Base-by-base conservation (phyloP, 1,284 basidiomycete genomes). In the Cutaneotrichosporon sp. region DNA sequence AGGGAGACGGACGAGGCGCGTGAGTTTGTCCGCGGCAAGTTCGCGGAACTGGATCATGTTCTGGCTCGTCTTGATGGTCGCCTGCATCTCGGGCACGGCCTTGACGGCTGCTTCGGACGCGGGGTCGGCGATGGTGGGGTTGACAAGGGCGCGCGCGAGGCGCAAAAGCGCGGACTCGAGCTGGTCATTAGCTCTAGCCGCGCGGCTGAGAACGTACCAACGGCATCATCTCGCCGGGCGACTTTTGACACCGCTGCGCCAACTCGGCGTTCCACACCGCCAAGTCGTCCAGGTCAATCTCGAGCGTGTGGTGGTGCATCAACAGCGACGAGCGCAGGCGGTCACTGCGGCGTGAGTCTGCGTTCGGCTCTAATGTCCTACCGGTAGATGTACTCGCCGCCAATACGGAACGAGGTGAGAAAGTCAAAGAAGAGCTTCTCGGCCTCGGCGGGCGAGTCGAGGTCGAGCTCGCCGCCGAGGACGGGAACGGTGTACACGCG, bases 1-100 rank as follows among this genome's bases (percentile, higher is more conserved):
- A 1, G 96, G 96, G 39, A 98, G 83, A 58, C 96, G 87, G 34
- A 98, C 94, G 39, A 99, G 85, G 65, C 90, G 92, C 66, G 93
- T 92, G 80, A 97, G 88, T 23, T 87, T 92, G 63, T 93, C 83
- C 4, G 96, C 94, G n/a, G 86, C 87, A 40, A 97, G 82, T 51
- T 96, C 90, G 46, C 96, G 85, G 77, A 98, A 97, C 68, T 90
- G 89, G 57, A 90, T 84, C 76, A 98, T 81, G 75, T 96, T 96
- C 60, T 92, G 81, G 9, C 87, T 87, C 17, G 89, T 92, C 65
- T 83, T 85, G 36, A 98, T 79, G 22, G 88, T 90, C 50, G 97
- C 81, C 74, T 98, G 96, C 46, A 97, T 82, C 66, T 86, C 86
- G 15, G 91, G 88, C 40, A 91, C 84, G 15, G 84, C 80, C 58